These are phyloP conservation scores for Yamadazyma conglobata DNA, from an alignment of 1,139 yeast genomes.

Conservation along the genomic window DNA sequence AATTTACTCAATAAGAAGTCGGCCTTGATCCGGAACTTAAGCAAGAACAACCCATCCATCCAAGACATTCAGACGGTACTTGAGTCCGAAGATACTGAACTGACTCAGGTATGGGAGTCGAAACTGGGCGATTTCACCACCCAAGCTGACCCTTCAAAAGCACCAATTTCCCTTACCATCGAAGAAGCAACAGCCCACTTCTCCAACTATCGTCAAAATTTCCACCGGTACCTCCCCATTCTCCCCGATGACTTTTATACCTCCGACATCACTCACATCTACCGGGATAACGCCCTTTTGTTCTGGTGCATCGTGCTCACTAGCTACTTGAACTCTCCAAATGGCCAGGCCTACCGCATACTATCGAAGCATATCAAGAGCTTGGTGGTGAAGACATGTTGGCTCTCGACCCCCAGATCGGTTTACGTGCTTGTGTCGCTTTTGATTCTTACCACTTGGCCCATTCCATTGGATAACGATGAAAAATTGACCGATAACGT, in stretches of 20 bases:
- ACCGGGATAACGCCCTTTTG: slow-evolving; percentile 33
- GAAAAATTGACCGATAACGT: slow-evolving; percentile 34
- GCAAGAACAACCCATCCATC: slow-evolving; percentile 23
- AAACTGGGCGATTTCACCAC: slow-evolving; percentile 7
- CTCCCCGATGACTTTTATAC: slow-evolving; percentile 38
- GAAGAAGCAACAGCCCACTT: slow-evolving; percentile 29
- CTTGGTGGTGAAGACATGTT: slow-evolving; percentile 42
- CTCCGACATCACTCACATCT: slow-evolving; percentile 18
- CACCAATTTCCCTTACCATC: slow-evolving; percentile 24
- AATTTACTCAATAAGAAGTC: slow-evolving; percentile 12
- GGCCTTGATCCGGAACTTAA: slow-evolving; percentile 8
- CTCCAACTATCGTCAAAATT: slow-evolving; percentile 29
- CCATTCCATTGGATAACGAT: slow-evolving; percentile 31
- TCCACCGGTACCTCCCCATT: slow-evolving; percentile 38
- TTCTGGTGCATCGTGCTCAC: slow-evolving; percentile 44
- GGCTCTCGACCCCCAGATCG: slow-evolving; percentile 46
- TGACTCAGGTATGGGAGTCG: not conserved
- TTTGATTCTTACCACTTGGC: slow-evolving; percentile 46
- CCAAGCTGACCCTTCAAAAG: slow-evolving; percentile 3
- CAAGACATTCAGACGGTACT: slow-evolving; percentile 29
- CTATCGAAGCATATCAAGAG: slow-evolving; percentile 35
- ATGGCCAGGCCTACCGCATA: slow-evolving; percentile 19
- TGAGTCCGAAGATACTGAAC: slow-evolving; percentile 3
- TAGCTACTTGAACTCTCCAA: slow-evolving; percentile 25
- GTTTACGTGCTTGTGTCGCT: slow-evolving; percentile 39